These are phyloP conservation scores for Nannochloris sp. DNA, from an alignment of 139 green algal genomes.

Conservation along the genomic window DNA sequence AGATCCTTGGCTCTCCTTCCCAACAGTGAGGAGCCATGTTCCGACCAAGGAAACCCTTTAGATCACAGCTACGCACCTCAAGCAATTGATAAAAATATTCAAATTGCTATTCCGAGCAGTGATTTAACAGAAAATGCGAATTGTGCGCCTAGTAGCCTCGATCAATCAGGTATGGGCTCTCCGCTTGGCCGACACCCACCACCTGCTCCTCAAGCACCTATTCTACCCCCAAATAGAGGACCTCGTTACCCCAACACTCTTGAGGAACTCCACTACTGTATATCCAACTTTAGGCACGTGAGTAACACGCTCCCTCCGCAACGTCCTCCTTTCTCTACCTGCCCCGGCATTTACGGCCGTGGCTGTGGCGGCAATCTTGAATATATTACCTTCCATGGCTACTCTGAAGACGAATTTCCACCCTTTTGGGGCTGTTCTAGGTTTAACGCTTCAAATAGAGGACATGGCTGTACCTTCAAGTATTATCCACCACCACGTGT, in stretches of 20 bases:
- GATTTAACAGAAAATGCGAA: too few species aligned
- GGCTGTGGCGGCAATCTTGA: constrained; percentile 28
- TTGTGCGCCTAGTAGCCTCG: too few species aligned
- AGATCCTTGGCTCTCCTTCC: too few species aligned
- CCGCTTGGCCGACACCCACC: too few species aligned
- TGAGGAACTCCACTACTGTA: neutral
- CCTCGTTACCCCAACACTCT: neutral
- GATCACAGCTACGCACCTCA: too few species aligned
- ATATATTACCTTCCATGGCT: neutral
- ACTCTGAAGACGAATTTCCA: neutral
- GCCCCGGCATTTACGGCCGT: constrained; percentile 29
- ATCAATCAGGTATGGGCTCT: too few species aligned
- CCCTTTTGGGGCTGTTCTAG: constrained; percentile 17
- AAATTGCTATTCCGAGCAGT: too few species aligned
- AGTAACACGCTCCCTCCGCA: neutral
- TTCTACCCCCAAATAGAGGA: too few species aligned
- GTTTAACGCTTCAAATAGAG: neutral
- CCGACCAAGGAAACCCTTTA: too few species aligned
- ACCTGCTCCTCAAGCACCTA: too few species aligned
- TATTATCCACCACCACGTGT: constrained; percentile 38
- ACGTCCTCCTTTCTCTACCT: neutral
- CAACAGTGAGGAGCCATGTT: too few species aligned
- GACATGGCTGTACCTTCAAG: constrained; percentile 30
- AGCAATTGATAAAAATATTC: too few species aligned
- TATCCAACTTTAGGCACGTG: neutral